phyloP scores from a whole-genome alignment of 441 rosid genomes.

The Melastoma candidum region DNA sequence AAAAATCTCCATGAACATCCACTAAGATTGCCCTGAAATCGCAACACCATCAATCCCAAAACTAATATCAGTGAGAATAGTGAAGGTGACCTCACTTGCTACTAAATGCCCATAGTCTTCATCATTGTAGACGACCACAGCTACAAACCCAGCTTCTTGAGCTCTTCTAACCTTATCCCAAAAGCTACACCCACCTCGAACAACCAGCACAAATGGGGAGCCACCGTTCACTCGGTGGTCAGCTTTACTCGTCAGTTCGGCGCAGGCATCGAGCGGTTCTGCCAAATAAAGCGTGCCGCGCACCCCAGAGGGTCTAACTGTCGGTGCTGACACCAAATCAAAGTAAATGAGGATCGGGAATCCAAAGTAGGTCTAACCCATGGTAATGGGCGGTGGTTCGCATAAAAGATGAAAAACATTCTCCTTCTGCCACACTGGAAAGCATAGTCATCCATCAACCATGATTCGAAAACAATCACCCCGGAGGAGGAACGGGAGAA shows the following conservation, averaged over 20 bases:
- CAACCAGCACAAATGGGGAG: constrained; percentile 49
- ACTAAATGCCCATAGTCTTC: constrained; percentile 52
- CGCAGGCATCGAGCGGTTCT: constrained; percentile 74
- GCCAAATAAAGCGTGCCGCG: constrained; percentile 50
- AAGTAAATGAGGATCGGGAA: too few relatives aligned
- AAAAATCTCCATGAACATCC: not conserved
- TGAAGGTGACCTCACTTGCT: constrained; percentile 45
- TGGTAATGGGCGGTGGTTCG: not conserved
- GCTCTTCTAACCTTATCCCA: constrained; percentile 72
- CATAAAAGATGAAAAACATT: not conserved
- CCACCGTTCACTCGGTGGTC: constrained; percentile 22
- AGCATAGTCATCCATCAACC: too few relatives aligned
- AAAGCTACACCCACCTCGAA: constrained; percentile 81
- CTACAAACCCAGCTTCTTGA: constrained; percentile 68
- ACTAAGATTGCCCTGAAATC: not conserved
- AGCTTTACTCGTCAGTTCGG: constrained; percentile 39
- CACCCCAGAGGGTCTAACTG: constrained; percentile 49
- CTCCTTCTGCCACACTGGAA: too few relatives aligned
- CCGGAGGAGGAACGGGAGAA: too few relatives aligned
- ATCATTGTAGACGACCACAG: constrained; percentile 67
- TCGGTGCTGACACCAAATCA: constrained; percentile 41
- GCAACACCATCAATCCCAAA: not conserved
- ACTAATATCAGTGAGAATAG: not conserved
- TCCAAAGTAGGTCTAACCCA: not conserved
- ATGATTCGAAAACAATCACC: too few relatives aligned